Conservation (phyloP, 2,329 filamentous ascomycete genomes). For the Xylaria sp. region DNA sequence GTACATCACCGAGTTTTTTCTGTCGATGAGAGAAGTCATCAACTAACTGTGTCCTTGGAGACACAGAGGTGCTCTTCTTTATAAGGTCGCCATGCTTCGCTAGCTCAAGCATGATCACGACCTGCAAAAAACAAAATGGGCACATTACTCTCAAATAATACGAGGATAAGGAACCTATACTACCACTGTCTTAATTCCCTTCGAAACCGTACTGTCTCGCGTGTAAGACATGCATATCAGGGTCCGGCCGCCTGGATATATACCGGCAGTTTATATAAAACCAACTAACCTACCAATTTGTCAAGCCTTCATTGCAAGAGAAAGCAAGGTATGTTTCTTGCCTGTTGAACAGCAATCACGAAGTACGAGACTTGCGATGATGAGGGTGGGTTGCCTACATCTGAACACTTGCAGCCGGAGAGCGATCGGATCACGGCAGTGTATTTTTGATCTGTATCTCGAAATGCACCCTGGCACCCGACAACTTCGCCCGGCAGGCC, state of each 20-base stretch:
- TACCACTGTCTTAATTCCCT: neutral
- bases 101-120: neutral
- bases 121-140: neutral
- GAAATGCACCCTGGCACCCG: neutral
- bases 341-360: neutral
- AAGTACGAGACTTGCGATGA: neutral
- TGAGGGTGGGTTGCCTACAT: neutral
- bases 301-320: neutral
- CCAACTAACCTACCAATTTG: neutral
- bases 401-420: neutral
- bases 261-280: conserved; percentile 3
- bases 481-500: neutral
- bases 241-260: conserved; percentile 11
- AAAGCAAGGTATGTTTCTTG: neutral
- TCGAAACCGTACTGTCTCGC: neutral
- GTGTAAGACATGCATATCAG: conserved; percentile 14
- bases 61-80: neutral
- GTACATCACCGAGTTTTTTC: conserved; percentile 10
- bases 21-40: neutral
- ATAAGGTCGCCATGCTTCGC: neutral
- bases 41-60: neutral
- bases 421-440: conserved; percentile 12
- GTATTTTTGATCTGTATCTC: neutral
- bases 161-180: neutral
- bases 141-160: neutral